Percentiles rank a stretch among this genome's conserved stretches.
Conservation (phyloP, 1,284 basidiomycete genomes). For the Cutaneotrichosporon cavernicola region DNA sequence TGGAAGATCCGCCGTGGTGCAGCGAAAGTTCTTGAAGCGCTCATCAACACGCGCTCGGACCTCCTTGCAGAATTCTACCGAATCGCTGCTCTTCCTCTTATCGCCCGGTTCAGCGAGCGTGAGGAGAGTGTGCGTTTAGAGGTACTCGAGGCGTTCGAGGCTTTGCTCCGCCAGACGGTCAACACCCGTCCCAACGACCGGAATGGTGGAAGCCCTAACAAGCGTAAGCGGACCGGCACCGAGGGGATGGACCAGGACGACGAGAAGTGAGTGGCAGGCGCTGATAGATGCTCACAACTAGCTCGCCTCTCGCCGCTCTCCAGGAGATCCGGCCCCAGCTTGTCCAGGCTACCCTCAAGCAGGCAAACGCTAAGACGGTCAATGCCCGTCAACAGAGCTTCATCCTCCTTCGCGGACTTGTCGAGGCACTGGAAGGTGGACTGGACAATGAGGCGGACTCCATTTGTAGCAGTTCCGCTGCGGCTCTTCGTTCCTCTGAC, state of each 20-base stretch:
- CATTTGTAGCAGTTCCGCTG: slow-evolving; percentile 49
- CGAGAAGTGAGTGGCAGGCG: slow-evolving; percentile 60
- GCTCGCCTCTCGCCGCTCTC: slow-evolving; percentile 19
- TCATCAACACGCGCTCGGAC: slow-evolving; percentile 85
- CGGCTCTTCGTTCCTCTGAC: slow-evolving; percentile 55
- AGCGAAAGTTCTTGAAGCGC: slow-evolving; percentile 79
- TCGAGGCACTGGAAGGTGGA: slow-evolving; percentile 78
- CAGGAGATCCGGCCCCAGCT: slow-evolving; percentile 67
- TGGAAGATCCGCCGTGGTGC: slow-evolving; percentile 95
- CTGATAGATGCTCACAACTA: not conserved
- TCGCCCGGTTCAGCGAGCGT: slow-evolving; percentile 87
- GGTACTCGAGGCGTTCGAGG: slow-evolving; percentile 80
- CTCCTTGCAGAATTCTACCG: slow-evolving; percentile 75
- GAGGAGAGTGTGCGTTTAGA: slow-evolving; percentile 96
- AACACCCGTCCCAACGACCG: slow-evolving; percentile 37
- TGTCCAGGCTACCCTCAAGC: slow-evolving; percentile 76
- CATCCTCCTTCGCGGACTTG: slow-evolving; percentile 69
- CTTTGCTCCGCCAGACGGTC: slow-evolving; percentile 74
- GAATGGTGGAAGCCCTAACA: slow-evolving; percentile 38
- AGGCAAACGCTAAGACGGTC: slow-evolving; percentile 82
- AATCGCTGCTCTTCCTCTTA: slow-evolving; percentile 79
- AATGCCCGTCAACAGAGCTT: slow-evolving; percentile 81
- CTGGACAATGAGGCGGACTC: slow-evolving; percentile 68
- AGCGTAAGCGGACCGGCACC: slow-evolving; percentile 65
- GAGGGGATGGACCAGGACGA: slow-evolving; percentile 62